These are phyloP conservation scores for Penicillium sclerotigenum DNA, from an alignment of 2,329 filamentous ascomycete species.

Conservation along the genomic window DNA sequence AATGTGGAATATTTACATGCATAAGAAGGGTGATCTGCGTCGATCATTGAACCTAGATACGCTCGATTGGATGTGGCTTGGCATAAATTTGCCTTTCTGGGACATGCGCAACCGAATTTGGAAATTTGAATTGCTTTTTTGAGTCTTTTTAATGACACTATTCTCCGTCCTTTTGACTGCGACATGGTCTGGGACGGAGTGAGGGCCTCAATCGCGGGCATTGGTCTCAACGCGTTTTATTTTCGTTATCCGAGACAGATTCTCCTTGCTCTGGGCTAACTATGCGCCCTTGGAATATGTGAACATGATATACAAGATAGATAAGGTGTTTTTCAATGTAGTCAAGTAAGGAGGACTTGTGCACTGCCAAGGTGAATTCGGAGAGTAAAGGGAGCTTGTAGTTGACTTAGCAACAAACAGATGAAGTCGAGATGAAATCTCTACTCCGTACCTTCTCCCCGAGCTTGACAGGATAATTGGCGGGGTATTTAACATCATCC, in stretches of 20 bases:
- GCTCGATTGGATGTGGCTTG: slow-evolving; percentile 16
- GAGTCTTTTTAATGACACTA: not conserved
- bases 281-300: slow-evolving; percentile 1
- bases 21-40: slow-evolving; percentile 20
- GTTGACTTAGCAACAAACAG: not conserved
- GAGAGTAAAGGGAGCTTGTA: not conserved
- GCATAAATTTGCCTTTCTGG: slow-evolving; percentile 11
- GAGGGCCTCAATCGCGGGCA: not conserved
- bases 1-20: slow-evolving; percentile 24
- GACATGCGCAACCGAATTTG: not conserved
- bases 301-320: not conserved
- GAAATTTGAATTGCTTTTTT: not conserved
- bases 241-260: not conserved
- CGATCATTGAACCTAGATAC: slow-evolving; percentile 27
- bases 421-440: not conserved
- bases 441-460: not conserved
- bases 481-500: not conserved
- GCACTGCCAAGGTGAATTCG: not conserved
- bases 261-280: slow-evolving; percentile 4
- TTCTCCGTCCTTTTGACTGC: not conserved
- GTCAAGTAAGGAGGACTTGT: slow-evolving; percentile 4
- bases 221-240: not conserved
- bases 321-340: not conserved
- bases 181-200: not conserved
- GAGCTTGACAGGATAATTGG: not conserved